Base-by-base conservation (phyloP, 129 eudicot species). In the Flaveria robusta region DNA sequence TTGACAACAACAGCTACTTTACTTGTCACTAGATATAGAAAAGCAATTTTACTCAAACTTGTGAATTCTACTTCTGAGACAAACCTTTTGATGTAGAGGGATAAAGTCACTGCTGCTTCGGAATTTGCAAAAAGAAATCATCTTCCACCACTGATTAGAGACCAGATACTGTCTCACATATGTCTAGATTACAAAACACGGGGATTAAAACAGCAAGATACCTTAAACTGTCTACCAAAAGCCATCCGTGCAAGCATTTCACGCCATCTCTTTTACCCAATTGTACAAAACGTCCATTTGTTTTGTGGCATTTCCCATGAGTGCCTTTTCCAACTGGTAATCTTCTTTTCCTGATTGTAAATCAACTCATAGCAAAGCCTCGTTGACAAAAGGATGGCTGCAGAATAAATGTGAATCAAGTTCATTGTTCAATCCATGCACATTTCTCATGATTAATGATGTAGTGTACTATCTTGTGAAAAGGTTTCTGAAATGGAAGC, bases 401-500 rank as follows among this genome's bases (percentile, higher is more conserved):
- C 37, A 24, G 12, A 59, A 12, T 5, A 73, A 41, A 26, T 3
- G 27, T 47, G 59, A 77, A 56, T 47, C 11, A 37, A 26, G 58
- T 29, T 42, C 15, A 12, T 37, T 74, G 31, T 6, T 29, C 11
- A 63, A 60, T 74, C 50, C 56, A 70, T 12, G 26, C 50, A 63
- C 60, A 63, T 69, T 67, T 62, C 71, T 69, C 46, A 62, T n/a
- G 72, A 50, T 70, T 77, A 74, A 56, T 66, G 58, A 74, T 6
- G 18, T 79, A 18, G 18, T 80, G 5, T 46, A 2, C 37, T 66
- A 41, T 39, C n/a, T 74, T 55, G 45, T 67, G 75, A 74, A 74
- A 76, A 95, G 99, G 99, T 91, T 77, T 86, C 91, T 2, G 96
- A 91, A 85, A 83, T 91, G 92, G 96, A 95, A 66, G 99, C 92